A percentile compares a stretch with the other conserved stretches of the same genome.
Conservation (phyloP, 2,329 filamentous ascomycete species). For the Ophidiomyces ophidiicola region DNA sequence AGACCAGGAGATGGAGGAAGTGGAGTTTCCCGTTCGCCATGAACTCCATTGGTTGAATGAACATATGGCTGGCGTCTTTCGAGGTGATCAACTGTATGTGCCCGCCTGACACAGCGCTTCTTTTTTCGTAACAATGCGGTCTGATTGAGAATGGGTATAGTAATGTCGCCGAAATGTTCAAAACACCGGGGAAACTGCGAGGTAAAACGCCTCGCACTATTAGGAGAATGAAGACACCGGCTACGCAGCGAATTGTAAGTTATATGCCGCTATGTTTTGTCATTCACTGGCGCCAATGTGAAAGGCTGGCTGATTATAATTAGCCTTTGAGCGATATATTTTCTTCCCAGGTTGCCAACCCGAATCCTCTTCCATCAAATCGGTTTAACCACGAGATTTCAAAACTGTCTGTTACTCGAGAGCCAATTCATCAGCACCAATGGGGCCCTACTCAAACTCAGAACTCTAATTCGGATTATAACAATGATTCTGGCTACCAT, state of each 20-base stretch:
- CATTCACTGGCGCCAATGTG: slow-evolving; percentile 2
- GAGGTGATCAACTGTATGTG: slow-evolving; percentile 68
- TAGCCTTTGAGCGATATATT: slow-evolving; percentile 40
- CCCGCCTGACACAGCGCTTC: background rate
- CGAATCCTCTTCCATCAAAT: slow-evolving; percentile 25
- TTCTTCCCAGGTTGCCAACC: slow-evolving; percentile 29
- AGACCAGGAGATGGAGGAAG: slow-evolving; percentile 78
- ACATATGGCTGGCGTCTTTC: slow-evolving; percentile 92
- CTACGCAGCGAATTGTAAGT: slow-evolving; percentile 33
- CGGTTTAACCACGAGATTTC: slow-evolving; percentile 27
- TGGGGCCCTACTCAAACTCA: slow-evolving; percentile 22
- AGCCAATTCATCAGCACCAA: slow-evolving; percentile 13
- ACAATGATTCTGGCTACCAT: slow-evolving; percentile 39
- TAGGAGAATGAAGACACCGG: slow-evolving; percentile 24
- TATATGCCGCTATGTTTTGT: background rate
- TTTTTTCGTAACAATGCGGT: too few relatives aligned
- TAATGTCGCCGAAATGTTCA: slow-evolving; percentile 89
- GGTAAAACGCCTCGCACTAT: slow-evolving; percentile 39
- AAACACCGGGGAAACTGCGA: slow-evolving; percentile 43
- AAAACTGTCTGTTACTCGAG: slow-evolving; percentile 19
- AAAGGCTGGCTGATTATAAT: slow-evolving; percentile 9
- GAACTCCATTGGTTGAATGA: slow-evolving; percentile 98
- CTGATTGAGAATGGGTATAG: too few relatives aligned
- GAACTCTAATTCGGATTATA: slow-evolving; percentile 31
- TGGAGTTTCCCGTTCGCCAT: slow-evolving; percentile 80